Base-by-base conservation (phyloP, 441 rosid species). In the Erysimum cheiri region DNA sequence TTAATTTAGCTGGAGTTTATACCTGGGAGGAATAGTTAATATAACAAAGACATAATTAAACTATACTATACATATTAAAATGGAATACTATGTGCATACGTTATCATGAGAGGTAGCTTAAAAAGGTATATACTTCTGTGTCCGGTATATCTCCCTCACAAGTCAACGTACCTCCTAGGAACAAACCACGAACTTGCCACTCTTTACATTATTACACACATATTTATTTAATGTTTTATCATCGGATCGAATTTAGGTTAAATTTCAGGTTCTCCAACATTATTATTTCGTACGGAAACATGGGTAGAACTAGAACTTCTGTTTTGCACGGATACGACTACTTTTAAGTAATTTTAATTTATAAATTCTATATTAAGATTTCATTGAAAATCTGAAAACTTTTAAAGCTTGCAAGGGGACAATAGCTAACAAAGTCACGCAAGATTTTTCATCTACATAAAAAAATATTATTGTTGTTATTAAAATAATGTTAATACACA, bases 121-220 rank as follows among this genome's bases (percentile, higher is more conserved):
- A 37, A 58, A 58, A 60, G 78, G 78, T 48, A 74, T 74, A 68
- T 74, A 28, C 78, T 64, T 36, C 26, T 46, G 44, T 54, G 73
- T 54, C 28, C 5, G 69, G 73, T 60, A 74, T 74, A 74, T 68
- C 24, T 61, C 73, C 43, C 39, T 61, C 73, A 10, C 44, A 68
- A 74, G 78, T 74, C 78, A 74, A 74, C 73, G 37, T 52, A 74
- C 70, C 55, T 60, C 73, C 28, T 43, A 74, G 37, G 46, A 74
- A 46, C 46, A 55, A 61, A 54, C 47, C 73, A 74, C 73, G 74
- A 74, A 68, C 37, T 61, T 29, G 37, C 72, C 67, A 73, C 77
- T 68, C 73, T 62, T 46, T 44, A 60, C 52, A 54, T 68, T 47
- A 62, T 28, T 35, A 24, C 13, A 17, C 4, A 58, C 10, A 14